Conservation (phyloP, 805 yeast genomes). For the Candida easanensis region DNA sequence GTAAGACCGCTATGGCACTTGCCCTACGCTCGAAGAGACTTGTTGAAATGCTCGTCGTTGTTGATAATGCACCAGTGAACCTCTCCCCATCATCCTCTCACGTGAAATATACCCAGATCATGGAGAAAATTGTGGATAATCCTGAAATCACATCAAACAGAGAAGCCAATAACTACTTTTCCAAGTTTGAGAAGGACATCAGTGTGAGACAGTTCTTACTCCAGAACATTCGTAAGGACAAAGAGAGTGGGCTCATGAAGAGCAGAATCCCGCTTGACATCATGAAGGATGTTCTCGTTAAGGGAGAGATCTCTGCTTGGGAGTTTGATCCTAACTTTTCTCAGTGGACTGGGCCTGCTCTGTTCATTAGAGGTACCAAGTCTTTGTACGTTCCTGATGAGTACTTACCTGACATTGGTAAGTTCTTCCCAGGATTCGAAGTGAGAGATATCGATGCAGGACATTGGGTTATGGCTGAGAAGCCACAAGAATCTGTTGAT, state of each 20-base stretch:
- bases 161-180: constrained; percentile 66
- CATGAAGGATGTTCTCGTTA: constrained; percentile 62
- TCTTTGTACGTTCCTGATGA: constrained; percentile 85
- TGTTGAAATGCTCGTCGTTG: constrained; percentile 63
- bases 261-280: constrained; percentile 62
- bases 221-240: constrained; percentile 57
- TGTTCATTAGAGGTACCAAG: constrained; percentile 76
- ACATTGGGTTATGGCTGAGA: constrained; percentile 91
- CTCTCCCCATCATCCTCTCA: constrained; percentile 57
- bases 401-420: constrained; percentile 65
- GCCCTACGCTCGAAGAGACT: constrained; percentile 65
- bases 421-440: constrained; percentile 75
- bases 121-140: constrained; percentile 54
- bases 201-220: constrained; percentile 74
- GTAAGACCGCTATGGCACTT: constrained; percentile 87
- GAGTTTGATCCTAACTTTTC: constrained; percentile 56
- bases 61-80: constrained; percentile 88
- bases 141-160: constrained; percentile 45
- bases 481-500: constrained; percentile 71
- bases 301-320: constrained; percentile 71
- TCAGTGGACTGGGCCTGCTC: constrained; percentile 66
- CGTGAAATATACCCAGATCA: constrained; percentile 60
- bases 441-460: constrained; percentile 77
- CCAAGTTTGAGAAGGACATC: constrained; percentile 56
- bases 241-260: constrained; percentile 31